phyloP scores from a whole-genome alignment of 116 monocot genomes.

The Iris pallida region DNA sequence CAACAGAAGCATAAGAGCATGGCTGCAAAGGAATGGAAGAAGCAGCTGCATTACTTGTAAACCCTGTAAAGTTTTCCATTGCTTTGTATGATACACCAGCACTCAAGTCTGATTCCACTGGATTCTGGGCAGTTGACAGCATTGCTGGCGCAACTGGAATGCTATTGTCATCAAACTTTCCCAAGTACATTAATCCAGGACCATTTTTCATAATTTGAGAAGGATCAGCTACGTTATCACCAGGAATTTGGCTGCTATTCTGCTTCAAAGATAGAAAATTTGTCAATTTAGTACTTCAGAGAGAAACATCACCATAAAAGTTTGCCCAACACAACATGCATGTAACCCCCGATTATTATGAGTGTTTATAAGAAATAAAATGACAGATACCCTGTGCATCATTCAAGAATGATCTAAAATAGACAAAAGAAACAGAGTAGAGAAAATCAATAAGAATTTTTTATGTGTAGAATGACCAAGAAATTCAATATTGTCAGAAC shows the following conservation, averaged over 20 bases:
- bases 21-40: slow-evolving; percentile 8
- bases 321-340: slow-evolving; percentile 2
- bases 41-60: slow-evolving; percentile 13
- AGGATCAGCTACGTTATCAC: slow-evolving; percentile 26
- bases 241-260: slow-evolving; percentile 30
- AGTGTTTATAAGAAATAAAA: slow-evolving; percentile 7
- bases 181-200: slow-evolving; percentile 29
- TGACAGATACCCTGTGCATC: slow-evolving; percentile 19
- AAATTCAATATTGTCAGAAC: background rate
- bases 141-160: slow-evolving; percentile 19
- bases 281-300: background rate
- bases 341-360: background rate
- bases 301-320: slow-evolving; percentile 5
- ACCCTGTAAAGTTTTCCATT: slow-evolving; percentile 18
- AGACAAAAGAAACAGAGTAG: slow-evolving; percentile 13
- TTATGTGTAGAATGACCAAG: background rate
- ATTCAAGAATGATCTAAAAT: slow-evolving; percentile 31
- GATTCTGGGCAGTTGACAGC: slow-evolving; percentile 30
- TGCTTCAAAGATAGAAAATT: slow-evolving; percentile 20
- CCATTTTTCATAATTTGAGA: slow-evolving; percentile 40
- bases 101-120: slow-evolving; percentile 21
- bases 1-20: slow-evolving; percentile 14
- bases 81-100: slow-evolving; percentile 25
- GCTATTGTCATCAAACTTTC: slow-evolving; percentile 15
- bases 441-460: background rate